Conservation (phyloP, 2,329 filamentous ascomycete species). For the Apiospora pterosperma region DNA sequence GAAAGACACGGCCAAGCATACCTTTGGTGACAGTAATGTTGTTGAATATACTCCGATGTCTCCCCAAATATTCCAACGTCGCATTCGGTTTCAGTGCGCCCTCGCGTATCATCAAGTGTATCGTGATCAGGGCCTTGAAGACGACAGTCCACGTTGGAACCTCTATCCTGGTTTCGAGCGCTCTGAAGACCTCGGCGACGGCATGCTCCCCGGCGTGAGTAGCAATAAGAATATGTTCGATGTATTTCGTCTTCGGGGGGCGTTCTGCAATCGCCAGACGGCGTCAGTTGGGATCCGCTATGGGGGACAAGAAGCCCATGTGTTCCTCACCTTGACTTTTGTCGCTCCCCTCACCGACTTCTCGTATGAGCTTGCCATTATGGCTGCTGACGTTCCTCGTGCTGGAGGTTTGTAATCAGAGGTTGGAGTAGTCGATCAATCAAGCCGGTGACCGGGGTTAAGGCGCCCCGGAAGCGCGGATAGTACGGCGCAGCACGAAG, state of each 20-base stretch:
- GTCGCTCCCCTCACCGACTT: slow-evolving; percentile 99
- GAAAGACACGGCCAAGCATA: slow-evolving; percentile 40
- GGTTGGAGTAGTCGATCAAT: slow-evolving; percentile 10
- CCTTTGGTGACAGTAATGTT: slow-evolving; percentile 70
- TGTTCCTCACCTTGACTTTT: slow-evolving; percentile 77
- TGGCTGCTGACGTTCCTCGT: background rate
- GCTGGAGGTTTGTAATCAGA: background rate
- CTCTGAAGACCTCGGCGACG: slow-evolving; percentile 92
- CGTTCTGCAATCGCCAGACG: slow-evolving; percentile 56
- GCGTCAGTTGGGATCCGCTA: slow-evolving; percentile 12
- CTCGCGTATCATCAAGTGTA: slow-evolving; percentile 97
- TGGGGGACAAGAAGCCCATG: background rate
- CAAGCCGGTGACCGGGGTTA: slow-evolving; percentile 5
- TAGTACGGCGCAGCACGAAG: background rate
- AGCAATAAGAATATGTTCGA: slow-evolving; percentile 94
- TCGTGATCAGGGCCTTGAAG: slow-evolving; percentile 94
- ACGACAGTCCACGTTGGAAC: slow-evolving; percentile 99
- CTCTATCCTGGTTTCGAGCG: slow-evolving; percentile 80
- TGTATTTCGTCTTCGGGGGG: slow-evolving; percentile 99
- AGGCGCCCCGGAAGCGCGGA: background rate
- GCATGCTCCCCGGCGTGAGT: slow-evolving; percentile 93
- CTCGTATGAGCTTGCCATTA: slow-evolving; percentile 87
- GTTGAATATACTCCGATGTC: slow-evolving; percentile 71
- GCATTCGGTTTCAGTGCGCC: slow-evolving; percentile 85
- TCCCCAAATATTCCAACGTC: slow-evolving; percentile 79